A percentile compares a stretch with the other conserved stretches of the same genome.
Evolutionary conservation across 257 asterid genomes (phyloP).

Genomic region (Nicotiana paniculata): DNA sequence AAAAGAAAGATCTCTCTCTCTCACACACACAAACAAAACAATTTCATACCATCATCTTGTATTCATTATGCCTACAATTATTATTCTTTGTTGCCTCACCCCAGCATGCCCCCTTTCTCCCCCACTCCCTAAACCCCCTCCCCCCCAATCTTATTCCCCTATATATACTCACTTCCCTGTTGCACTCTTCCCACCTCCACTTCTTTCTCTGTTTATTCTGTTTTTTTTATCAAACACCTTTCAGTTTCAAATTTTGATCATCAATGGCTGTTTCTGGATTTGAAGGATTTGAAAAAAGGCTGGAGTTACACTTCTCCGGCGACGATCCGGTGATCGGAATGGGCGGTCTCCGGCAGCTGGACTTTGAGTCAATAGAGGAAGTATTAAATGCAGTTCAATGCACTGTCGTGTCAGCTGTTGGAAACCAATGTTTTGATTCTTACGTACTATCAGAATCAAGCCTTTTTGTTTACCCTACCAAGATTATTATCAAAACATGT

Average conservation of each 20-base stretch:
- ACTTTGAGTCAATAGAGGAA: conserved; percentile 47
- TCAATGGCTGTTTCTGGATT: conserved; percentile 89
- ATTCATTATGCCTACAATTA: conserved; percentile 85
- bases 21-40: neutral
- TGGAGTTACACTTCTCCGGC: conserved; percentile 77
- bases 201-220: conserved; percentile 11
- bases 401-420: conserved; percentile 88
- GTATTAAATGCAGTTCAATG: conserved; percentile 84
- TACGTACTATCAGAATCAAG: conserved; percentile 83
- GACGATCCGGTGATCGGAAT: conserved; percentile 47
- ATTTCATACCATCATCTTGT: conserved; percentile 56
- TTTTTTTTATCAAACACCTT: neutral
- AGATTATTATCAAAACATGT: conserved; percentile 89
- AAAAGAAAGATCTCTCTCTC: conserved; percentile 26
- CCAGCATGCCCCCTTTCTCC: conserved; percentile 19
- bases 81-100: conserved; percentile 69
- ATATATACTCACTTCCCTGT: conserved; percentile 58
- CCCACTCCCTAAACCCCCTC: neutral
- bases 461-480: conserved; percentile 77
- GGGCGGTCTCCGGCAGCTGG: conserved; percentile 66
- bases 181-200: conserved; percentile 40
- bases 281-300: conserved; percentile 90
- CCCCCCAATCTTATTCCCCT: conserved; percentile 6
- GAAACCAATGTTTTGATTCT: conserved; percentile 65
- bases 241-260: neutral